These are phyloP conservation scores for Populus trichocarpa DNA, from an alignment of 441 rosid species.

Conservation along the genomic window DNA sequence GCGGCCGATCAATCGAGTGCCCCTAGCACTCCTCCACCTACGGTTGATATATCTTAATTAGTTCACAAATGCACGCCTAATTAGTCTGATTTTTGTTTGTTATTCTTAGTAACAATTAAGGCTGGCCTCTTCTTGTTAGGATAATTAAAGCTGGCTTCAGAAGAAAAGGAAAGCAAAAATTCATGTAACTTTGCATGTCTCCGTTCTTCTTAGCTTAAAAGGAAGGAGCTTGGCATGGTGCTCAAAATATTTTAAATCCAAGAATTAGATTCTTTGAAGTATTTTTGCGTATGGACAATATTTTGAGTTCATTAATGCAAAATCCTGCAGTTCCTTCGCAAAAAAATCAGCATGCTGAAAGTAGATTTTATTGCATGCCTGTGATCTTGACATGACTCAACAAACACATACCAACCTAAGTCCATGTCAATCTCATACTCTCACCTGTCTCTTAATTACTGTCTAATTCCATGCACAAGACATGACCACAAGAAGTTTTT, in stretches of 20 bases:
- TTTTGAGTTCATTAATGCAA: background rate
- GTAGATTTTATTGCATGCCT: background rate
- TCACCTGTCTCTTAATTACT: conserved; percentile 18
- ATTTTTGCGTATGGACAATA: background rate
- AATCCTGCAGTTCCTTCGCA: background rate
- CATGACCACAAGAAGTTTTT: conserved; percentile 17
- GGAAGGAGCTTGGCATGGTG: no score
- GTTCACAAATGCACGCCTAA: no score
- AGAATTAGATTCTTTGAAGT: background rate
- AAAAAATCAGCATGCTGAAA: background rate
- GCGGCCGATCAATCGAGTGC: no score
- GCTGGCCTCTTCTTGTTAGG: no score
- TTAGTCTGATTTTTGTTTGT: no score
- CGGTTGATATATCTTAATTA: no score
- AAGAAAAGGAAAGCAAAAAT: no score
- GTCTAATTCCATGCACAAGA: conserved; percentile 23
- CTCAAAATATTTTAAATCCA: background rate
- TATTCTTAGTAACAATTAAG: no score
- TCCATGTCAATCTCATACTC: conserved; percentile 16
- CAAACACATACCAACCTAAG: conserved; percentile 28
- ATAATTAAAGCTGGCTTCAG: no score
- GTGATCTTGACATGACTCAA: conserved; percentile 26
- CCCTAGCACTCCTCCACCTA: no score
- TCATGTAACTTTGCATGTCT: background rate
- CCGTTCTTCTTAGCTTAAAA: no score